Percentiles rank a stretch among this genome's conserved stretches.
Evolutionary conservation across 2,329 filamentous ascomycete species (phyloP).

Genomic region (Alternaria angustiovoidea): DNA sequence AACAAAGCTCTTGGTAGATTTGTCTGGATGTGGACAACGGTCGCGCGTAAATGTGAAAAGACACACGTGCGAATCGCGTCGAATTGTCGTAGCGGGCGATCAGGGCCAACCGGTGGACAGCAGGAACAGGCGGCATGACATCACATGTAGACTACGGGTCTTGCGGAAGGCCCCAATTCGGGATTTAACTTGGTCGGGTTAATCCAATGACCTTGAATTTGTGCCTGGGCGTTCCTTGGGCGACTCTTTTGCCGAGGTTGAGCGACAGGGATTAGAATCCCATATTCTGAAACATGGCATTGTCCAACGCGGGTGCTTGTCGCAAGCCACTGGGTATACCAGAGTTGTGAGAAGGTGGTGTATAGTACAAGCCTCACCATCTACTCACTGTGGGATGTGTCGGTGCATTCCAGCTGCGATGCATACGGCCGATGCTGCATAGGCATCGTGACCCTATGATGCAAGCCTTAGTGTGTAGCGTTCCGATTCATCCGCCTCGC

Average conservation of each 20-base stretch:
- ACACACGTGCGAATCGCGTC: slow-evolving; percentile 1
- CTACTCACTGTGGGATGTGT: background rate
- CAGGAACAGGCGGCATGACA: slow-evolving; percentile 17
- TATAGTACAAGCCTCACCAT: background rate
- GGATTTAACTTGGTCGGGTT: slow-evolving; percentile 4
- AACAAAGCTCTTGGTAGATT: slow-evolving; percentile 2
- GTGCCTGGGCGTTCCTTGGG: slow-evolving; percentile 13
- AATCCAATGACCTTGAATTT: background rate
- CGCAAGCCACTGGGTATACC: background rate
- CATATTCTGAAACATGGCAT: slow-evolving; percentile 1
- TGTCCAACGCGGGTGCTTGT: background rate
- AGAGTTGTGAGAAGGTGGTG: background rate
- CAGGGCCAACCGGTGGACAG: slow-evolving; percentile 3
- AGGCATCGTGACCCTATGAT: slow-evolving; percentile 3
- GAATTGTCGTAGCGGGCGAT: slow-evolving; percentile 2
- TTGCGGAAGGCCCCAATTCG: background rate
- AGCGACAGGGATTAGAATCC: slow-evolving; percentile 1
- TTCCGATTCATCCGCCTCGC: slow-evolving; percentile 8
- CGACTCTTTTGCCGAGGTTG: slow-evolving; percentile 3
- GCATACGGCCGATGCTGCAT: background rate
- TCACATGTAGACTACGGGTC: slow-evolving; percentile 1
- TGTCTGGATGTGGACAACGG: slow-evolving; percentile 2
- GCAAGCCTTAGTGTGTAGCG: slow-evolving; percentile 5
- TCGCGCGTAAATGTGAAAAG: background rate
- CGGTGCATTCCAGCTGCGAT: background rate